Evolutionary conservation across 2,329 filamentous ascomycete species (phyloP), one percentile per base, ranked within the genome.

Genomic region (Cercospora beticola): DNA sequence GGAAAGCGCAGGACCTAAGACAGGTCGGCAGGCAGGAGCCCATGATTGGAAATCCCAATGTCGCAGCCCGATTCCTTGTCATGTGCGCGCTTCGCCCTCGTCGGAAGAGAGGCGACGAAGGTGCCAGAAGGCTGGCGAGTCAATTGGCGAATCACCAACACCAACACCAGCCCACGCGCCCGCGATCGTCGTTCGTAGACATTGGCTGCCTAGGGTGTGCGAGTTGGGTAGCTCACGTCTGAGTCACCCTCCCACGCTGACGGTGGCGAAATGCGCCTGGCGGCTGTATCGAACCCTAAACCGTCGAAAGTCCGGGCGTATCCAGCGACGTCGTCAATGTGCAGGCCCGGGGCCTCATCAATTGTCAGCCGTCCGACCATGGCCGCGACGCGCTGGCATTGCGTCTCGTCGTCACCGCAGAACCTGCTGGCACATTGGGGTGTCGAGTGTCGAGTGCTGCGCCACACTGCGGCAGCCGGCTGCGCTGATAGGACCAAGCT

Each of bases 1-100:
- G 68, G 49, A 52, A 67, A 67, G 69, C 46, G 67, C 62, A 66
- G 60, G 43, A 52, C 66, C 67, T 66, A 69, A 71, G 69, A 71
- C 59, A 46, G 46, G 62, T 57, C 49, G 60, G 56, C 58, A 61
- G 46, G 62, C 62, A 57, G 62, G 49, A 23, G 62, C 14, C 62
- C 62, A 57, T 64, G 62, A 64, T 64, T 64, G 62, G 62, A 68
- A 68, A 64, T 60, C 54, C 21, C 62, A 62, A 49, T 58, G 62
- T 64, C 26, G 49, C 31, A 40, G 62, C 62, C 62, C 62, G 62
- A 64, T 64, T 21, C 30, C 62, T 64, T 64, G 62, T 64, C 49
- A 64, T 64, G 62, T 40, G 52, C 49, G 49, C 62, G 52, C 49
- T 58, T 64, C 62, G 62, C 46, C 31, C 36, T 43, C 36, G 36